These are phyloP conservation scores for Starmerella sp. DNA, from an alignment of 805 yeast genomes.

Conservation along the genomic window DNA sequence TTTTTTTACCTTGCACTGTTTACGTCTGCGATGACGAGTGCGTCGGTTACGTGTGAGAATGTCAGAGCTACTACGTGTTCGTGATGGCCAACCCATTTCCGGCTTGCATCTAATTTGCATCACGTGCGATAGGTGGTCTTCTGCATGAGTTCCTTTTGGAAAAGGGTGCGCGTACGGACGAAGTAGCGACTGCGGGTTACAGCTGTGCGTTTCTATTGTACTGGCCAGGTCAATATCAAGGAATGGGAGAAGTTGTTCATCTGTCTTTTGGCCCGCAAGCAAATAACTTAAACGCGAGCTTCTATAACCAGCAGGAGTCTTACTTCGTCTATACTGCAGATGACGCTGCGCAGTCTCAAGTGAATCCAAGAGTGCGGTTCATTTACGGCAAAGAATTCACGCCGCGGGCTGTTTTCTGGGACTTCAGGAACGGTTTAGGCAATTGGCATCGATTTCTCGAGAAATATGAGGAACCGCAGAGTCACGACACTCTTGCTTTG, in stretches of 20 bases:
- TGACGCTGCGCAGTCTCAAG: constrained; percentile 22
- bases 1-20: background rate
- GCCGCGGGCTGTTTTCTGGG: constrained; percentile 82
- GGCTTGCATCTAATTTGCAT: background rate
- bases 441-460: constrained; percentile 4
- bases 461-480: constrained; percentile 6
- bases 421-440: constrained; percentile 69
- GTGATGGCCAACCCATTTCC: background rate
- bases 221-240: too few relatives aligned
- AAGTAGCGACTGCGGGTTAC: background rate
- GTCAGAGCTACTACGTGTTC: background rate
- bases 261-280: constrained; percentile 62
- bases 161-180: background rate
- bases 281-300: constrained; percentile 67
- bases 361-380: constrained; percentile 41
- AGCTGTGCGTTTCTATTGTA: too few relatives aligned
- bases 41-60: background rate
- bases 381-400: constrained; percentile 45
- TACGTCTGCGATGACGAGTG: background rate
- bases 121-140: background rate
- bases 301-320: constrained; percentile 68
- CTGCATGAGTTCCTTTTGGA: background rate
- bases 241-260: constrained; percentile 68
- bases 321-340: constrained; percentile 42
- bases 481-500: background rate